phyloP scores from a whole-genome alignment of 768 basidiomycete genomes.

The Boletus huronensis region DNA sequence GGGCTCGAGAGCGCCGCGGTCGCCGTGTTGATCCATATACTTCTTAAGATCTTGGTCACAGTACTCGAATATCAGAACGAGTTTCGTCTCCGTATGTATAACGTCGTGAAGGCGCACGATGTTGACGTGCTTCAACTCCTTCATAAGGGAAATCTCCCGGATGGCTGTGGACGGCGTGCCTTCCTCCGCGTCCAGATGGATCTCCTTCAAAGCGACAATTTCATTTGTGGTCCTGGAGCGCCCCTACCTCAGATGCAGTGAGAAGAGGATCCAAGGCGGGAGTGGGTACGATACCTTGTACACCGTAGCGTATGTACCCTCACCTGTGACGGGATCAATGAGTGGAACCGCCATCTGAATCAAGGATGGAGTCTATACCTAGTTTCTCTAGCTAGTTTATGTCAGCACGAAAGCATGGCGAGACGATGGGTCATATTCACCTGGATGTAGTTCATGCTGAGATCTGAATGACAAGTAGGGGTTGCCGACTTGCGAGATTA shows the following conservation, averaged over 20 bases:
- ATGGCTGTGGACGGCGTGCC: slow-evolving; percentile 99
- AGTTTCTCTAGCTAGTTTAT: slow-evolving; percentile 80
- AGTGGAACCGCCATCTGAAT: slow-evolving; percentile 1
- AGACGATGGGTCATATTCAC: slow-evolving; percentile 28
- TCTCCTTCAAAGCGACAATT: slow-evolving; percentile 97
- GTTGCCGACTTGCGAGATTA: background rate
- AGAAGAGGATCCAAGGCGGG: background rate
- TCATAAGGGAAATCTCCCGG: slow-evolving; percentile 98
- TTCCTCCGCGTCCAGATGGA: slow-evolving; percentile 98
- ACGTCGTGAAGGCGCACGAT: slow-evolving; percentile 98
- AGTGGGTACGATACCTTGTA: slow-evolving; percentile 65
- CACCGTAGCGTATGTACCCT: slow-evolving; percentile 96
- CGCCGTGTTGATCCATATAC: slow-evolving; percentile 98
- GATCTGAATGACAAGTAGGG: background rate
- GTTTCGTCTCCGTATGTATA: slow-evolving; percentile 97
- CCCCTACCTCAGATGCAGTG: slow-evolving; percentile 49
- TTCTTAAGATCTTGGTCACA: slow-evolving; percentile 99
- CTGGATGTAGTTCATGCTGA: slow-evolving; percentile 56
- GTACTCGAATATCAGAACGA: slow-evolving; percentile 97
- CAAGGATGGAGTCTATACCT: slow-evolving; percentile 37
- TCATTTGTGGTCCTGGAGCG: slow-evolving; percentile 97
- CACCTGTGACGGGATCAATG: slow-evolving; percentile 43
- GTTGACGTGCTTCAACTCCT: slow-evolving; percentile 98
- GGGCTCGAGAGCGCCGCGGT: slow-evolving; percentile 90
- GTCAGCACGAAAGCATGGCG: slow-evolving; percentile 4